Evolutionary conservation across 192 early-diverging fungal species (phyloP).

Genomic region (Coemansia sp.): DNA sequence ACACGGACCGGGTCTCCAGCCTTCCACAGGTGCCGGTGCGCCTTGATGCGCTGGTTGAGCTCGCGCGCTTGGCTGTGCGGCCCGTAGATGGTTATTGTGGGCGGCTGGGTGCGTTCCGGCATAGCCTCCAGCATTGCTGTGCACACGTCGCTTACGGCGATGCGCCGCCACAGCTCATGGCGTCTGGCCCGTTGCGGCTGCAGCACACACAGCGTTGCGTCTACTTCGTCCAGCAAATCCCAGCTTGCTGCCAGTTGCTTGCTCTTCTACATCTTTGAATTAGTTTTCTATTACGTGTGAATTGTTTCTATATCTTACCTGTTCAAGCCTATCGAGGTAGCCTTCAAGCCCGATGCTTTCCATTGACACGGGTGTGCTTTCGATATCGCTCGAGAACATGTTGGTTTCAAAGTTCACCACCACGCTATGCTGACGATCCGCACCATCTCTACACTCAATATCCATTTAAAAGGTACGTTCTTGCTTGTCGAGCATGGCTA

Average conservation of each 20-base stretch:
- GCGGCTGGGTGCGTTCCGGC: slow-evolving; percentile 20
- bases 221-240: slow-evolving; percentile 33
- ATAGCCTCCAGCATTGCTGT: slow-evolving; percentile 28
- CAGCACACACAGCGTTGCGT: slow-evolving; percentile 32
- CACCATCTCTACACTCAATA: slow-evolving; percentile 17
- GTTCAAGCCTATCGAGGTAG: slow-evolving; percentile 22
- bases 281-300: no score
- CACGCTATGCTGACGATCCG: slow-evolving; percentile 23
- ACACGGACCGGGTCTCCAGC: slow-evolving; percentile 3
- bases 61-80: slow-evolving; percentile 20
- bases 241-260: slow-evolving; percentile 17
- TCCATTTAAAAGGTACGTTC: not conserved
- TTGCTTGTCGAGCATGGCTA: not conserved
- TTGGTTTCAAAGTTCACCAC: slow-evolving; percentile 26
- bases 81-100: slow-evolving; percentile 29
- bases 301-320: slow-evolving; percentile 10
- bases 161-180: slow-evolving; percentile 34
- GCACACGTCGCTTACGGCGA: slow-evolving; percentile 23
- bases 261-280: slow-evolving; percentile 20
- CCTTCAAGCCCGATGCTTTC: slow-evolving; percentile 2
- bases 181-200: slow-evolving; percentile 33
- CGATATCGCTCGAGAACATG: slow-evolving; percentile 26
- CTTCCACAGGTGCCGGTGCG: slow-evolving; percentile 11
- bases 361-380: slow-evolving; percentile 18
- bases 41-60: slow-evolving; percentile 22